Evolutionary conservation across 2,329 filamentous ascomycete genomes (phyloP).

Genomic region (Aspergillus costaricaensis): DNA sequence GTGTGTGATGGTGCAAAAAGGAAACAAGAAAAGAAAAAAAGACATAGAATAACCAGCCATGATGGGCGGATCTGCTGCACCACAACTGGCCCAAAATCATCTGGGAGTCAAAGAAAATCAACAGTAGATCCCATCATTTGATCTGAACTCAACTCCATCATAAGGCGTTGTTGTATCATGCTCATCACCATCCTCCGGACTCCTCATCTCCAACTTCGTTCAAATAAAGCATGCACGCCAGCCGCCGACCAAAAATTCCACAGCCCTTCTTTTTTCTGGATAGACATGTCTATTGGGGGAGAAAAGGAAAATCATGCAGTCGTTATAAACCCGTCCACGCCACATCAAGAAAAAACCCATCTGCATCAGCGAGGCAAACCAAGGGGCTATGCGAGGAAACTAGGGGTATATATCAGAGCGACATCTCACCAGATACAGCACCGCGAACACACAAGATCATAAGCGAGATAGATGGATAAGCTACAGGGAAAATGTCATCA

Average conservation of each 20-base stretch:
- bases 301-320: conserved; percentile 30
- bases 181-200: neutral
- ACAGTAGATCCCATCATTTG: neutral
- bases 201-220: neutral
- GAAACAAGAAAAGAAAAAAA: neutral
- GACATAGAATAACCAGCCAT: neutral
- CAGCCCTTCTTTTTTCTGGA: conserved; percentile 8
- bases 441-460: conserved; percentile 16
- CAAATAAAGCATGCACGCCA: conserved; percentile 20
- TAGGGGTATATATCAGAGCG: conserved; percentile 31
- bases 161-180: neutral
- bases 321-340: conserved; percentile 26
- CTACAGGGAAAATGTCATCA: conserved; percentile 9
- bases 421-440: conserved; percentile 22
- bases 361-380: conserved; percentile 24
- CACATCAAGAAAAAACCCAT: conserved; percentile 21
- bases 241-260: neutral
- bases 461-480: conserved; percentile 5
- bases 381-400: conserved; percentile 28
- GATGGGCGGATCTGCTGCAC: neutral
- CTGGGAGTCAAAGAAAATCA: neutral
- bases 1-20: neutral
- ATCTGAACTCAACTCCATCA: neutral
- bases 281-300: conserved; percentile 23
- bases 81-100: neutral